Base-by-base conservation (phyloP, 2,329 filamentous ascomycete genomes). In the Triangularia setosa region DNA sequence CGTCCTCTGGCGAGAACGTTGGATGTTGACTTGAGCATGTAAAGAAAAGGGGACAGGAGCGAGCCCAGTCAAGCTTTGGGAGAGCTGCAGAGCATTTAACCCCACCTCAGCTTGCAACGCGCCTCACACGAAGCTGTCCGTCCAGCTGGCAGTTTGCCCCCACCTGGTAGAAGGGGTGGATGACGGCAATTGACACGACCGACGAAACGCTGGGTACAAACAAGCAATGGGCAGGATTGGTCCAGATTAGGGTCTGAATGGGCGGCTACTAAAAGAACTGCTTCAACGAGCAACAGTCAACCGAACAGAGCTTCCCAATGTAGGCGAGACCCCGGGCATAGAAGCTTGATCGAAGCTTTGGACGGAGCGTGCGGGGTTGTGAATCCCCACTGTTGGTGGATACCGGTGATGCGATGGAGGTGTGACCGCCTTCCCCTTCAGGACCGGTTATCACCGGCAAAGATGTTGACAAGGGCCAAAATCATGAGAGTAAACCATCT, bases 221-320 rank as follows among this genome's bases (percentile, higher is more conserved):
- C 30, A 16, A 12, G 30, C 30, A 33, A 33, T 33, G 30, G 8
- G 33, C 14, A 40, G 33, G 33, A 40, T 40, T 14, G 21, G 40
- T 48, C 40, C 40, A 48, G 40, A 48, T 48, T 23, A 21, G 59
- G 27, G 24, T 54, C 21, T 33, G 27, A 54, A 61, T 12, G 21
- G 28, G 5, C 27, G 6, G 6, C 9, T 27, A 23, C 27, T 14
- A 23, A 25, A 55, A 27, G 23, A 11, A 9, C 4, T 8, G 7
- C 16, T n/a, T 6, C 52, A 27, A 11, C 52, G 18, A 53, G 48
- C n/a, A 65, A 65, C 33, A 62, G 61, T 61, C 60, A 65, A 61
- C 40, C 56, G 52, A 35, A 55, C 53, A 28, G 60, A 67, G 64
- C 66, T 67, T 67, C 66, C 60, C 7, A 23, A 61, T 65, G 40